phyloP scores from a whole-genome alignment of 345 rosid species.

The Rhodamnia rubescens region DNA sequence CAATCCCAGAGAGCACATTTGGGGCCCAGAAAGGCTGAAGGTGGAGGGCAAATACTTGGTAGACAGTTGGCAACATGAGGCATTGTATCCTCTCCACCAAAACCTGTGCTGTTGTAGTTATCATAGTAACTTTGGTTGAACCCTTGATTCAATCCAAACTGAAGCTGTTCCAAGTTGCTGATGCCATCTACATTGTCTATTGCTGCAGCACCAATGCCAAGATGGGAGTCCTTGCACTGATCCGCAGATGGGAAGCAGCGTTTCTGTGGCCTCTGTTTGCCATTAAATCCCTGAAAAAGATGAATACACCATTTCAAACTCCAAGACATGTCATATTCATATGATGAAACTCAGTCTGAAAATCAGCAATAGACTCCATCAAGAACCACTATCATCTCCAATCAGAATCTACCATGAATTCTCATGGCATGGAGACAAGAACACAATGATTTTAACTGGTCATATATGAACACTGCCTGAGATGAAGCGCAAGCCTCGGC shows the following conservation, averaged over 20 bases:
- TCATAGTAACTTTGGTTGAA: slow-evolving; percentile 49
- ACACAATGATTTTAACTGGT: not conserved
- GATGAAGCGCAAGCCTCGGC: not conserved
- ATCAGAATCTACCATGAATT: not conserved
- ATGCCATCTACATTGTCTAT: slow-evolving; percentile 33
- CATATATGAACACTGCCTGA: not conserved
- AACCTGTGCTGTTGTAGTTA: slow-evolving; percentile 30
- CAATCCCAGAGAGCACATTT: slow-evolving; percentile 99
- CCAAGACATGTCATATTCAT: not conserved
- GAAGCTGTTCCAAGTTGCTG: slow-evolving; percentile 44
- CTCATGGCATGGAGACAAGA: not conserved
- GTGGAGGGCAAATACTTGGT: slow-evolving; percentile 67
- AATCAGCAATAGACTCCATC: not conserved
- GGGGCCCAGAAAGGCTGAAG: slow-evolving; percentile 93
- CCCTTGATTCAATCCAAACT: slow-evolving; percentile 58
- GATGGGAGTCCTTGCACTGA: slow-evolving; percentile 44
- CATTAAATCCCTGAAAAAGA: not conserved
- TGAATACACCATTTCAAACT: not conserved
- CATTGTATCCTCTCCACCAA: slow-evolving; percentile 42
- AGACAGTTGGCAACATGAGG: slow-evolving; percentile 43
- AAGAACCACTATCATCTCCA: not conserved
- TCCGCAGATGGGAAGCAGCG: slow-evolving; percentile 35
- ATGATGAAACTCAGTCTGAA: not conserved
- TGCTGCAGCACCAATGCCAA: slow-evolving; percentile 13
- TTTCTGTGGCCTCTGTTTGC: slow-evolving; percentile 52